These are phyloP conservation scores for Penstemon newberryi DNA, from an alignment of 257 asterid species.

Conservation along the genomic window DNA sequence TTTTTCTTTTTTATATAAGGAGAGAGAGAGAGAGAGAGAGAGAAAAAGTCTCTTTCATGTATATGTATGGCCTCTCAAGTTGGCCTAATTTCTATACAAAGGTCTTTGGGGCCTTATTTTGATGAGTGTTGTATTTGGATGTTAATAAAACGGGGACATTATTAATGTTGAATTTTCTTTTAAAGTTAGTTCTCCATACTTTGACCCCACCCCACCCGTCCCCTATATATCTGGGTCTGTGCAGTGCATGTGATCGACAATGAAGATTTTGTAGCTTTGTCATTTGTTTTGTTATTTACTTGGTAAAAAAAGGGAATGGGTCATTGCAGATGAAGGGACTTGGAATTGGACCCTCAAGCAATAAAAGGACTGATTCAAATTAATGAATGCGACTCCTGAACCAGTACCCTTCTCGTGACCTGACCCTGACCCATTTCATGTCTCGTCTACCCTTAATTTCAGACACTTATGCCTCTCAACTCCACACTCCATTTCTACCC, in stretches of 20 bases:
- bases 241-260: conserved; percentile 80
- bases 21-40: conserved; percentile 23
- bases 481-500: conserved; percentile 13
- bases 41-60: conserved; percentile 29
- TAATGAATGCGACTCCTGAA: conserved; percentile 48
- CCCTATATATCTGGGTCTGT: conserved; percentile 31
- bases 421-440: conserved; percentile 39
- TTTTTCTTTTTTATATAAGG: conserved; percentile 18
- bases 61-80: conserved; percentile 39
- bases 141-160: conserved; percentile 27
- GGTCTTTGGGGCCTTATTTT: conserved; percentile 91
- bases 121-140: conserved; percentile 56
- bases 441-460: conserved; percentile 40
- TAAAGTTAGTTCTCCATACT: no score
- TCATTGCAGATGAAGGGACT: conserved; percentile 41
- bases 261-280: conserved; percentile 76
- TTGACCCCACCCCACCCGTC: neutral
- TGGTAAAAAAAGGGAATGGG: conserved; percentile 22
- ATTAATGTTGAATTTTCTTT: conserved; percentile 9
- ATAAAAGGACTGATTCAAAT: conserved; percentile 35
- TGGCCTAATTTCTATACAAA: conserved; percentile 51
- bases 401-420: conserved; percentile 38
- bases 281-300: conserved; percentile 64
- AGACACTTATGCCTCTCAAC: conserved; percentile 27
- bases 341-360: conserved; percentile 55